Evolutionary conservation across 2,329 filamentous ascomycete species (phyloP).

Genomic region (Pyrenochaeta sp.): DNA sequence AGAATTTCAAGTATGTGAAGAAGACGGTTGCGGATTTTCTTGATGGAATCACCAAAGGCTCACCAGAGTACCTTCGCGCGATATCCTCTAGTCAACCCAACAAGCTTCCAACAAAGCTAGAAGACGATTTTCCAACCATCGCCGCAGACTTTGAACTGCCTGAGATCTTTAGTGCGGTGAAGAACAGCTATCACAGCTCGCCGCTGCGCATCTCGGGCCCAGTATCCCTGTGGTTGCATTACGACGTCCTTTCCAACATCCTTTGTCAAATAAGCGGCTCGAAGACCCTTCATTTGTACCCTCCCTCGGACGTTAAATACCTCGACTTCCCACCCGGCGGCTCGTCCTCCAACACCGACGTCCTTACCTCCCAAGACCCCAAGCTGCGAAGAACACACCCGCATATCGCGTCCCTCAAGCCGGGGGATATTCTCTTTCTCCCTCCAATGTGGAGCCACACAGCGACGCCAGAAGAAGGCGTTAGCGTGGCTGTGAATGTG

Average conservation of each 20-base stretch:
- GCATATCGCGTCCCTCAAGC: slow-evolving; percentile 69
- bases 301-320: slow-evolving; percentile 74
- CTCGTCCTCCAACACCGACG: slow-evolving; percentile 79
- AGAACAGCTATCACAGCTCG: slow-evolving; percentile 75
- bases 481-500: slow-evolving; percentile 84
- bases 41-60: slow-evolving; percentile 62
- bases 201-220: slow-evolving; percentile 80
- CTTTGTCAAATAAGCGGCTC: slow-evolving; percentile 79
- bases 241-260: slow-evolving; percentile 89
- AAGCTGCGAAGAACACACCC: slow-evolving; percentile 60
- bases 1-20: slow-evolving; percentile 81
- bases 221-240: slow-evolving; percentile 89
- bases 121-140: slow-evolving; percentile 74
- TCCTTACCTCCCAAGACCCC: slow-evolving; percentile 59
- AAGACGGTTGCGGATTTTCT: slow-evolving; percentile 73
- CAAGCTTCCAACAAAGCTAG: slow-evolving; percentile 72
- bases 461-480: slow-evolving; percentile 58
- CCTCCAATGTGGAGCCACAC: slow-evolving; percentile 87
- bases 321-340: slow-evolving; percentile 77
- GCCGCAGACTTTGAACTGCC: slow-evolving; percentile 75
- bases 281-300: slow-evolving; percentile 79
- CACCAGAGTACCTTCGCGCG: slow-evolving; percentile 77
- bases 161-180: slow-evolving; percentile 49
- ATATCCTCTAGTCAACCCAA: slow-evolving; percentile 74
- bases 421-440: slow-evolving; percentile 81